These are phyloP conservation scores for Phytomonas francai DNA, from an alignment of 208 protist species.

Conservation along the genomic window DNA sequence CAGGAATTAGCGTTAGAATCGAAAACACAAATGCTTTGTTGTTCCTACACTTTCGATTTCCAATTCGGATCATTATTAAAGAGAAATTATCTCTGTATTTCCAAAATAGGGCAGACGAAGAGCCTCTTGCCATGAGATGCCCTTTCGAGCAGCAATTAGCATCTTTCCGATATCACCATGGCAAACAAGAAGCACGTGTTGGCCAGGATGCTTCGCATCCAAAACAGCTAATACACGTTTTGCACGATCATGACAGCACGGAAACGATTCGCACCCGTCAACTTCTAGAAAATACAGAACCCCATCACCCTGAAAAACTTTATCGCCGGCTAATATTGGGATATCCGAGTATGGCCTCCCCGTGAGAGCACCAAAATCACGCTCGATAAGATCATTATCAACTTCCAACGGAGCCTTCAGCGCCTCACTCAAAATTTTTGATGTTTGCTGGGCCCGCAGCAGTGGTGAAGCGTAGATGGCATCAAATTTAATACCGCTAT, in stretches of 20 bases:
- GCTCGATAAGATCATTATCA: constrained; percentile 65
- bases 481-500: constrained; percentile 30
- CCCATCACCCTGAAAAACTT: constrained; percentile 68
- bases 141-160: constrained; percentile 54
- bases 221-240: constrained; percentile 48
- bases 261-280: constrained; percentile 72
- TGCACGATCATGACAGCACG: constrained; percentile 60
- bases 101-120: constrained; percentile 67
- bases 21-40: background rate
- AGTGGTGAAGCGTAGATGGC: constrained; percentile 77
- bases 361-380: constrained; percentile 82
- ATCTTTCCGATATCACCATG: constrained; percentile 92
- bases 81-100: constrained; percentile 72
- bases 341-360: constrained; percentile 74
- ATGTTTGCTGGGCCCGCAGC: constrained; percentile 60
- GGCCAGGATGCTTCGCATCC: constrained; percentile 37
- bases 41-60: background rate
- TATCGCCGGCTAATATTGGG: constrained; percentile 46
- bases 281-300: constrained; percentile 79
- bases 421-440: constrained; percentile 33
- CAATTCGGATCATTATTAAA: constrained; percentile 9
- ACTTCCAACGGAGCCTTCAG: constrained; percentile 36
- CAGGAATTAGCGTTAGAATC: background rate
- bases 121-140: constrained; percentile 60
- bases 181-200: constrained; percentile 77